phyloP scores from a whole-genome alignment of 2,329 filamentous ascomycete species.

The Zasmidium cellare region DNA sequence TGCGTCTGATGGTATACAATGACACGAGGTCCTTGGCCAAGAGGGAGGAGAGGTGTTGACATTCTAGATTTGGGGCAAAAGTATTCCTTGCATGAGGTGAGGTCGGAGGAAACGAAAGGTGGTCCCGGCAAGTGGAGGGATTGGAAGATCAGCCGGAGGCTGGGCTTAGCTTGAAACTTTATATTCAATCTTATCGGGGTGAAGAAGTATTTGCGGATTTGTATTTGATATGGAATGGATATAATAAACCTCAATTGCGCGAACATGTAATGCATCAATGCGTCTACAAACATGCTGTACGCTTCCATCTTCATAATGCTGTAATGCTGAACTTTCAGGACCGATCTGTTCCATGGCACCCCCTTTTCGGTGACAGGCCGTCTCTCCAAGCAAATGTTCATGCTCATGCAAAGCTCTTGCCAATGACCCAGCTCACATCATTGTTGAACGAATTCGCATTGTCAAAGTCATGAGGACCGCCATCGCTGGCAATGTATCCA shows the following conservation, averaged over 20 bases:
- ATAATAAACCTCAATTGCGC: too few relatives aligned
- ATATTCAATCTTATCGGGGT: neutral
- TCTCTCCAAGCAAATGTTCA: neutral
- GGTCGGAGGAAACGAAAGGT: neutral
- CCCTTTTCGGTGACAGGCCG: too few relatives aligned
- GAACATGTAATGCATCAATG: too few relatives aligned
- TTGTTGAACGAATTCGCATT: conserved; percentile 50
- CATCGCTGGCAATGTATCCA: conserved; percentile 54
- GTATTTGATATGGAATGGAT: too few relatives aligned
- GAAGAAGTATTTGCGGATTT: too few relatives aligned
- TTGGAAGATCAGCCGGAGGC: neutral
- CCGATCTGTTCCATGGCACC: too few relatives aligned
- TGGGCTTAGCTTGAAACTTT: neutral
- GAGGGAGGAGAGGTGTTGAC: conserved; percentile 33
- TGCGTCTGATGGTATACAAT: conserved; percentile 67
- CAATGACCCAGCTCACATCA: conserved; percentile 56
- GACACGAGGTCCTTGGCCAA: conserved; percentile 42
- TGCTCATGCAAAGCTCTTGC: conserved; percentile 45
- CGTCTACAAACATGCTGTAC: neutral
- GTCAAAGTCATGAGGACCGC: conserved; percentile 59
- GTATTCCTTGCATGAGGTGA: neutral
- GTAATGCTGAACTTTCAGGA: too few relatives aligned
- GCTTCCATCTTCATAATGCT: too few relatives aligned
- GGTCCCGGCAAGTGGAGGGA: neutral
- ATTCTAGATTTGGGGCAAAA: neutral